A percentile compares a stretch with the other conserved stretches of the same genome.
Evolutionary conservation across 371 early-diverging fungal species (phyloP).

Genomic region (Cladochytrium tenue): DNA sequence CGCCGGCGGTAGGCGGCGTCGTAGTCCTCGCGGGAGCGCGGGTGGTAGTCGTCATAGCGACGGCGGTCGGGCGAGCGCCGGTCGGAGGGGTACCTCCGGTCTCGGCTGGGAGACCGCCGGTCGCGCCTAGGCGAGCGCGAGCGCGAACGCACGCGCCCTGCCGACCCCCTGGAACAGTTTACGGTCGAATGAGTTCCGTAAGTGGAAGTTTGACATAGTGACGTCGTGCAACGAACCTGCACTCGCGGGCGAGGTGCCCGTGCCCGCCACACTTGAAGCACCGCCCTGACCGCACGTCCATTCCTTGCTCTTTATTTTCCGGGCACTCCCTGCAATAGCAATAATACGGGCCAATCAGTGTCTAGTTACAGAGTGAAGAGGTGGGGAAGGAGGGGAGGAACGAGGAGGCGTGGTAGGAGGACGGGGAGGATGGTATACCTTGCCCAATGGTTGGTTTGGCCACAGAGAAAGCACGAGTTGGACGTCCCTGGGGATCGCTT

Average conservation of each 20-base stretch:
- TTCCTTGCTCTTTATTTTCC: conserved; percentile 41
- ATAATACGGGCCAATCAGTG: background rate
- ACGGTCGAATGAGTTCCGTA: background rate
- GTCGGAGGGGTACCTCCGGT: conserved; percentile 5
- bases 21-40: background rate
- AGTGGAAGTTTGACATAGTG: background rate
- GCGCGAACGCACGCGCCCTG: conserved; percentile 16
- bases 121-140: conserved; percentile 12
- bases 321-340: conserved; percentile 40
- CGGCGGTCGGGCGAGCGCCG: conserved; percentile 9
- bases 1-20: background rate
- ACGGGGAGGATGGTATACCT: conserved; percentile 18
- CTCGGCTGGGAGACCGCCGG: conserved; percentile 13
- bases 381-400: background rate
- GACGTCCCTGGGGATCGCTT: conserved; percentile 12
- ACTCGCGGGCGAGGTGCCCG: conserved; percentile 49
- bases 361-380: background rate
- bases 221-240: conserved; percentile 18
- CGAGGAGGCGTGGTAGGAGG: background rate
- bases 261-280: conserved; percentile 54
- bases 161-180: conserved; percentile 1
- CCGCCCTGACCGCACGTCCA: conserved; percentile 47
- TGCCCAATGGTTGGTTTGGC: conserved; percentile 47
- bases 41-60: conserved; percentile 4
- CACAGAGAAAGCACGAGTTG: conserved; percentile 47